phyloP scores from a whole-genome alignment of 2,329 filamentous ascomycete species.

The Penicillium italicum region DNA sequence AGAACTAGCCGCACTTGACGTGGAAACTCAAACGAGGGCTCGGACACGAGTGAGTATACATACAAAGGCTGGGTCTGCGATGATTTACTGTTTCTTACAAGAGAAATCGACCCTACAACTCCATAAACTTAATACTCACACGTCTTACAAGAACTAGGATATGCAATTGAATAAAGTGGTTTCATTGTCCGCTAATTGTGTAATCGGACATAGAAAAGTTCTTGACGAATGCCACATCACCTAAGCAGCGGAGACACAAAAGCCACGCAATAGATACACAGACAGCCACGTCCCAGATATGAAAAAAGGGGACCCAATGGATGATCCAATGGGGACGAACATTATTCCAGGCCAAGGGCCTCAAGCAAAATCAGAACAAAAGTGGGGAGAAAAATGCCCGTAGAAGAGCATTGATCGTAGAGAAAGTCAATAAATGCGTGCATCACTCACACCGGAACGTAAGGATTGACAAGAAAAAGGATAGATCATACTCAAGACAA shows the following conservation, averaged over 20 bases:
- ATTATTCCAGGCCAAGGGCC: neutral
- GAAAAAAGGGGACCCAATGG: slow-evolving; percentile 2
- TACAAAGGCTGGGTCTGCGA: neutral
- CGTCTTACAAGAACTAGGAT: neutral
- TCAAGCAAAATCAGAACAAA: slow-evolving; percentile 5
- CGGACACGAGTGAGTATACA: neutral
- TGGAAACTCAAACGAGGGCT: neutral
- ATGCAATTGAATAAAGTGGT: neutral
- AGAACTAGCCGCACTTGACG: too few relatives aligned
- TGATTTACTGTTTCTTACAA: neutral
- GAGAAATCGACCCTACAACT: neutral
- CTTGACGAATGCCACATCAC: slow-evolving; percentile 1
- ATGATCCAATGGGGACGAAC: slow-evolving; percentile 4
- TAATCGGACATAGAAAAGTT: slow-evolving; percentile 1
- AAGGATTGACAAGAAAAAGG: slow-evolving; percentile 34
- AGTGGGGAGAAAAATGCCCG: slow-evolving; percentile 17
- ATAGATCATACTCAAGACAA: slow-evolving; percentile 33
- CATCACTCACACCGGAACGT: slow-evolving; percentile 29
- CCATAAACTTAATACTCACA: neutral
- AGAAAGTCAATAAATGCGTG: slow-evolving; percentile 26
- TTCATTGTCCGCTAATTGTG: slow-evolving; percentile 8
- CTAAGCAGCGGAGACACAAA: neutral
- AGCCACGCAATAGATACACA: slow-evolving; percentile 10
- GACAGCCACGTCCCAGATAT: slow-evolving; percentile 1
- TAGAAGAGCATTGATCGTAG: slow-evolving; percentile 21